Evolutionary conservation across 2,329 filamentous ascomycete genomes (phyloP).

Genomic region (Coniella vitis): DNA sequence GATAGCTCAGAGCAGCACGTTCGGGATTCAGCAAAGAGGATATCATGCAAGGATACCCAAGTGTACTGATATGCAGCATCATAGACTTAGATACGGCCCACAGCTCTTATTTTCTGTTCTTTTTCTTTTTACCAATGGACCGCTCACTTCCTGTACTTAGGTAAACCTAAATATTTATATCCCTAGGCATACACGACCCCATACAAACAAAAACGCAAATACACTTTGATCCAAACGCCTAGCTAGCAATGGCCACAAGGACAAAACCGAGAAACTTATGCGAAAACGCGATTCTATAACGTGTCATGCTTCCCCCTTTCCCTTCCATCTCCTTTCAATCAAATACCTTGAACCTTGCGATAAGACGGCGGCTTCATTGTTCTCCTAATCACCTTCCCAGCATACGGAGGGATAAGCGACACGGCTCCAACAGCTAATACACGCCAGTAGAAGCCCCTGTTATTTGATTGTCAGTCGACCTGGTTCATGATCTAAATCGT

Average conservation of each 20-base stretch:
- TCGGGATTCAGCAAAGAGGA: no score
- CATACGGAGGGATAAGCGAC: constrained; percentile 79
- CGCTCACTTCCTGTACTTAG: constrained; percentile 3
- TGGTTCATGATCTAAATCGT: not conserved
- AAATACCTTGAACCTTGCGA: constrained; percentile 77
- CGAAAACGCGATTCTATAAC: not conserved
- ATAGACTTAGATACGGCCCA: no score
- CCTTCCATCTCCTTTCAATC: constrained; percentile 24
- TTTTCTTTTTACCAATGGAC: not conserved
- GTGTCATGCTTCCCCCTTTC: not conserved
- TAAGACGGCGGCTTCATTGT: constrained; percentile 90
- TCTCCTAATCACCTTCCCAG: constrained; percentile 74
- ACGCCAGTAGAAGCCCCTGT: constrained; percentile 83
- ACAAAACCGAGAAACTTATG: constrained; percentile 4
- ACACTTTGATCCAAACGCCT: constrained; percentile 13
- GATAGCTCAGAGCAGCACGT: not conserved
- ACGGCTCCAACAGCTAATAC: constrained; percentile 73
- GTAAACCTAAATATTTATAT: constrained; percentile 1
- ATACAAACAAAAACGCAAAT: not conserved
- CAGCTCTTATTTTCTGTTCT: no score
- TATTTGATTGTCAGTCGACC: constrained; percentile 19
- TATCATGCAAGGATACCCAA: no score
- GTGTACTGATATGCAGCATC: no score
- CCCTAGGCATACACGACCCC: not conserved
- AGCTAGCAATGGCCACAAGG: constrained; percentile 12